Base-by-base conservation (phyloP, 306 rosid genomes). In the Benincasa hispida region DNA sequence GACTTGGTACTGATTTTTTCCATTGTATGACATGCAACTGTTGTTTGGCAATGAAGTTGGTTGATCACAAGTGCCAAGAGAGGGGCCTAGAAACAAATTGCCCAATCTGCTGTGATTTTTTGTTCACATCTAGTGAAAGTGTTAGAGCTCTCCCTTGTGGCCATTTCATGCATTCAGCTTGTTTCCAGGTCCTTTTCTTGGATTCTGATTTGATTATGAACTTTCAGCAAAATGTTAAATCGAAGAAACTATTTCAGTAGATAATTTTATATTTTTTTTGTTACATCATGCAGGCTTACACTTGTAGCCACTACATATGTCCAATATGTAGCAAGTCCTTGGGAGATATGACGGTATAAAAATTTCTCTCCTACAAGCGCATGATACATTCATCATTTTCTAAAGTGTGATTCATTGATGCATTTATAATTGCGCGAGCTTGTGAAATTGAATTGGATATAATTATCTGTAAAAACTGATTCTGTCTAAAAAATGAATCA, bases 11-110 rank as follows among this genome's bases (percentile, higher is more conserved):
- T 80, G 99, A 94, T 78, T 94, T 78, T 80, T 92, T 92, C 84
- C 99, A 94, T 80, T 94, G 99, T 81, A 94, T 94, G 99, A 92
- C 89, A 25, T 94, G 99, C 88, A 94, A 94, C 83, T 94, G 99
- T 84, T 94, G 99, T 79, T 77, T 94, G 82, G 99, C 96, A 68
- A 88, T 94, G 74, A 92, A 90, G 82, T 82, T 93, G 65, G 80
- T 78, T 59, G 81, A 90, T 84, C 99, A 94, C 86, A 94, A 94
- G 83, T 94, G 99, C 87, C 88, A 89, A 72, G 99, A 94, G 87
- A 94, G 87, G 79, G 84, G 97, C 75, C 82, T 94, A 80, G 99
- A 94, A 86, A 94, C 89, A 81, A 92, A 94, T 79, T 94, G 99
- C 84, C 99, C 99, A 67, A 94, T 94, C 79, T 94, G 99, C 89